Evolutionary conservation across 805 yeast species (phyloP).

Genomic region (Yarrowia osloensis): DNA sequence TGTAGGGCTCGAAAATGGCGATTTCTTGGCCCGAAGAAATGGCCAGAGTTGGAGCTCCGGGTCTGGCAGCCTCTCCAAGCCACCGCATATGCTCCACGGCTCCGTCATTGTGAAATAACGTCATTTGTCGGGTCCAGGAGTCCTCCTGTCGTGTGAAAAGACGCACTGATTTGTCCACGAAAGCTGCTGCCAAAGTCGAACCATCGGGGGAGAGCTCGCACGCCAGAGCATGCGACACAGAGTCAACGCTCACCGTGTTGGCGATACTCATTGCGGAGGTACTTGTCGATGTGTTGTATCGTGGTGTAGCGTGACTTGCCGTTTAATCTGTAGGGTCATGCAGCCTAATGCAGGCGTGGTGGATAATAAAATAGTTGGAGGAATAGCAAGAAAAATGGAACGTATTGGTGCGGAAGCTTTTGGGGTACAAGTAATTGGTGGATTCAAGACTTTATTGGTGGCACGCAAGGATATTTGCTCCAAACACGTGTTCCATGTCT

Average conservation of each 20-base stretch:
- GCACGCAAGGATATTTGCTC: no score
- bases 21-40: not conserved
- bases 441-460: no score
- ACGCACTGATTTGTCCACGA: constrained; percentile 4
- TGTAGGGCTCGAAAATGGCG: not conserved
- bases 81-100: not conserved
- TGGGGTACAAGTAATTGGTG: no score
- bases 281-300: not conserved
- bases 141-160: not conserved
- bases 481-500: no score
- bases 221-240: not conserved
- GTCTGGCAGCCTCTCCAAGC: not conserved
- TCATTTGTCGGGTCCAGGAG: not conserved
- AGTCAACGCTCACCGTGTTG: not conserved
- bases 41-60: not conserved
- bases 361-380: no score
- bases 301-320: not conserved
- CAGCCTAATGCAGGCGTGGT: not conserved
- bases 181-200: not conserved
- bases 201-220: not conserved
- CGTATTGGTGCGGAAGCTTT: no score
- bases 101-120: constrained; percentile 5
- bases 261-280: not conserved
- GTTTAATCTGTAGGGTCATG: not conserved
- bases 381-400: no score